These are phyloP conservation scores for Serendipita sp. DNA, from an alignment of 768 basidiomycete genomes.

Conservation along the genomic window DNA sequence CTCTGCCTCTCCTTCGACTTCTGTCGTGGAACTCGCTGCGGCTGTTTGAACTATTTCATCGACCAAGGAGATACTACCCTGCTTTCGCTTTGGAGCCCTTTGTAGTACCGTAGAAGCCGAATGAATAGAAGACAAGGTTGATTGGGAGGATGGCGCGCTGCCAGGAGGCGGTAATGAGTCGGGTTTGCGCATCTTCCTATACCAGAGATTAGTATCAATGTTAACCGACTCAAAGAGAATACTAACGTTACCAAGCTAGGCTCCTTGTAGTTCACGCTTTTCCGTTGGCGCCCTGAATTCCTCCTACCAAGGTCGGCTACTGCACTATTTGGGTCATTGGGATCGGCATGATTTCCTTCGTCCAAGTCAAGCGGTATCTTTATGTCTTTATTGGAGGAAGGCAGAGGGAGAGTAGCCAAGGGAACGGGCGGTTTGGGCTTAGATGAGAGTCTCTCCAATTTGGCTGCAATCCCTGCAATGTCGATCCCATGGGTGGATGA, in stretches of 20 bases:
- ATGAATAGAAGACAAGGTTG: background rate
- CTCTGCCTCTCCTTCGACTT: too few species aligned
- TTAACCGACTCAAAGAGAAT: conserved; percentile 1
- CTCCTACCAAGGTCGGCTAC: background rate
- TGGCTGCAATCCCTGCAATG: background rate
- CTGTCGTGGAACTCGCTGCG: too few species aligned
- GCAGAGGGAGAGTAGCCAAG: conserved; percentile 27
- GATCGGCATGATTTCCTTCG: conserved; percentile 15
- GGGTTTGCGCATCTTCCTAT: conserved; percentile 81
- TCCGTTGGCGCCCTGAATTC: conserved; percentile 27
- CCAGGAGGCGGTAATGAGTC: conserved; percentile 32
- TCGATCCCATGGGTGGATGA: background rate
- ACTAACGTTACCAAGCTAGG: conserved; percentile 78
- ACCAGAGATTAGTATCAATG: conserved; percentile 2
- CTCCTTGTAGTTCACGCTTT: conserved; percentile 75
- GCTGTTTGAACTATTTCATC: background rate
- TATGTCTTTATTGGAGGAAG: conserved; percentile 5
- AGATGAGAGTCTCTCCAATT: conserved; percentile 19
- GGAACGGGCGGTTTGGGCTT: conserved; percentile 39
- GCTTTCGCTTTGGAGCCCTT: background rate
- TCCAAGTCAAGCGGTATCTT: background rate
- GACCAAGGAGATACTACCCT: background rate
- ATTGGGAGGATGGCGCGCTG: background rate
- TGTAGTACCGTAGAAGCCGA: background rate
- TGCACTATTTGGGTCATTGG: conserved; percentile 28